Evolutionary conservation across 371 early-diverging fungal genomes (phyloP).

Genomic region (Mucor irregularis): DNA sequence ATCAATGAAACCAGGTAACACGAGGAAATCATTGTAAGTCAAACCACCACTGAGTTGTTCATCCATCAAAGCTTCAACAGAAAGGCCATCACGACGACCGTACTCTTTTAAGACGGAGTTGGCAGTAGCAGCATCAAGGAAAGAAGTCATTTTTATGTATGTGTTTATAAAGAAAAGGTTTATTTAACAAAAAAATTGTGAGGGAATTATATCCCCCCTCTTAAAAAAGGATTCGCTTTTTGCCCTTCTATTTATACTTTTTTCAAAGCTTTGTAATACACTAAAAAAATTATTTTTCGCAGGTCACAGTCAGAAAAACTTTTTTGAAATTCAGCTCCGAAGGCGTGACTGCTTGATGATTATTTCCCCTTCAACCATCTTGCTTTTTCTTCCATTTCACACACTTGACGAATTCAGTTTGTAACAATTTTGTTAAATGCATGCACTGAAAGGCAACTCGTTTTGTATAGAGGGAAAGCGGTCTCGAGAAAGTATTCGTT

Average conservation of each 20-base stretch:
- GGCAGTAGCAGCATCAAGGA: conserved; percentile 22
- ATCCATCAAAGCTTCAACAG: conserved; percentile 75
- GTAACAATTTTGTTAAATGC: too few species aligned
- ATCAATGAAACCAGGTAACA: conserved; percentile 94
- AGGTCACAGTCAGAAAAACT: conserved; percentile 2
- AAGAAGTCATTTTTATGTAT: conserved; percentile 18
- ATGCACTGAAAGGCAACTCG: too few species aligned
- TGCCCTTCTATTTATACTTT: conserved; percentile 16
- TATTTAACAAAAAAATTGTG: conserved; percentile 21
- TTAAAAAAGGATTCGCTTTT: conserved; percentile 4
- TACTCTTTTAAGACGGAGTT: conserved; percentile 30
- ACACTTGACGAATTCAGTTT: background rate
- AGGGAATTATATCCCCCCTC: conserved; percentile 29
- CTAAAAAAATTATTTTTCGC: too few species aligned
- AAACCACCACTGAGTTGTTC: conserved; percentile 78
- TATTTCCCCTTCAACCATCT: background rate
- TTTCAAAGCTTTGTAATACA: background rate
- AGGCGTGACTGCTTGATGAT: conserved; percentile 8
- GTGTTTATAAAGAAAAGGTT: background rate
- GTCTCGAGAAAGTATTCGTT: too few species aligned
- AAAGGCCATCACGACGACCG: conserved; percentile 71
- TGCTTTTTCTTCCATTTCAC: conserved; percentile 1
- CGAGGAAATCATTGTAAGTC: conserved; percentile 97
- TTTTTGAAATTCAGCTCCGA: background rate
- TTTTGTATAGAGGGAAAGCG: too few species aligned